Conservation (phyloP, 495 filamentous ascomycete species). For the Trichodelitschia bisporula region DNA sequence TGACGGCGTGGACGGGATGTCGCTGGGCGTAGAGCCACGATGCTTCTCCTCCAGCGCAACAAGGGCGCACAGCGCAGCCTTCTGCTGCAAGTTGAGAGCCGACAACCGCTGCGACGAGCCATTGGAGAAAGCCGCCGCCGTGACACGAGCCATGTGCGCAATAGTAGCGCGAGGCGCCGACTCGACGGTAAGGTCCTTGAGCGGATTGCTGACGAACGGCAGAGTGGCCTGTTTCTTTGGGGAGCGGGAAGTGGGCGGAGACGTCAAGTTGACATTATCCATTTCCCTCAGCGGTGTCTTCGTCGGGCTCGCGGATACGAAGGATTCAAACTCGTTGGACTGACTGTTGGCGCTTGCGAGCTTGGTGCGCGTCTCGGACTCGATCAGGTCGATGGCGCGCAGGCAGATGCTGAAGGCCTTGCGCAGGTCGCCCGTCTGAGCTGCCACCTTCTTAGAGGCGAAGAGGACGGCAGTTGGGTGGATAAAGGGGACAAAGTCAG, state of each 20-base stretch:
- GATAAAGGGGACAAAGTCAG: slow-evolving; percentile 48
- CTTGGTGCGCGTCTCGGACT: slow-evolving; percentile 52
- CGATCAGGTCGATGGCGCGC: slow-evolving; percentile 69
- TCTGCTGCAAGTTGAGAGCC: slow-evolving; percentile 83
- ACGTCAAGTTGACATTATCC: slow-evolving; percentile 46
- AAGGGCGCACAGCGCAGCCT: slow-evolving; percentile 74
- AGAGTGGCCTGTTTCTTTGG: slow-evolving; percentile 7
- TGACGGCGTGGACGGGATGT: slow-evolving; percentile 28
- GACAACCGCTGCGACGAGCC: slow-evolving; percentile 61
- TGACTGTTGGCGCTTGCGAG: slow-evolving; percentile 20
- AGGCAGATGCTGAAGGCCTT: slow-evolving; percentile 90
- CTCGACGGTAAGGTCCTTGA: slow-evolving; percentile 33
- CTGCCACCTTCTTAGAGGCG: slow-evolving; percentile 79
- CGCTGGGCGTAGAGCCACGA: slow-evolving; percentile 5
- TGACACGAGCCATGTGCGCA: slow-evolving; percentile 70
- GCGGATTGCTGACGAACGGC: slow-evolving; percentile 5
- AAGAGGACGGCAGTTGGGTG: slow-evolving; percentile 85
- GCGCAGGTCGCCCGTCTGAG: slow-evolving; percentile 79
- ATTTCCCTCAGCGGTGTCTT: slow-evolving; percentile 38
- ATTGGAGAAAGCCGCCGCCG: slow-evolving; percentile 64
- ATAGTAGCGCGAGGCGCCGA: slow-evolving; percentile 82
- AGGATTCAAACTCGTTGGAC: slow-evolving; percentile 23
- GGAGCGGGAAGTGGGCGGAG: slow-evolving; percentile 19
- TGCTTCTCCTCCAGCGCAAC: slow-evolving; percentile 46
- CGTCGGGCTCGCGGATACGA: slow-evolving; percentile 21